A percentile compares a stretch with the other conserved stretches of the same genome.
Conservation (phyloP, 345 rosid species). For the Dipteronia dyeriana region DNA sequence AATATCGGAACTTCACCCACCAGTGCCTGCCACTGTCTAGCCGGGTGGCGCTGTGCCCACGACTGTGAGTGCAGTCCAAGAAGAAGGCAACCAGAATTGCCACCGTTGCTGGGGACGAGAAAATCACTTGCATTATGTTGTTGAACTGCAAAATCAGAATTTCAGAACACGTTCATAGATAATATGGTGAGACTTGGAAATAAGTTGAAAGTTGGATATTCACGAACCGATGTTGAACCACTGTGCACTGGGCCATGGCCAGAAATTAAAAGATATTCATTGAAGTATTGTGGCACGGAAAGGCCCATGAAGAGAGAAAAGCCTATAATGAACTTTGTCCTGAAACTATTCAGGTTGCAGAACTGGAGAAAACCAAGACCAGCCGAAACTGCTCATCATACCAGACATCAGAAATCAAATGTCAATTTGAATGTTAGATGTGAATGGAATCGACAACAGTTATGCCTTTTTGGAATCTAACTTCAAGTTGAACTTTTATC, state of each 20-base stretch:
- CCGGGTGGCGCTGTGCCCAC: slow-evolving; percentile 46
- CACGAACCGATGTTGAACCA: slow-evolving; percentile 58
- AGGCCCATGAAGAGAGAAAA: slow-evolving; percentile 87
- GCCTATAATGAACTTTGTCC: slow-evolving; percentile 79
- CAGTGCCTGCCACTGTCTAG: slow-evolving; percentile 90
- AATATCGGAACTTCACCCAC: slow-evolving; percentile 74
- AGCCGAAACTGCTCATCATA: slow-evolving; percentile 63
- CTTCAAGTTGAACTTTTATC: neutral
- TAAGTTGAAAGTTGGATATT: neutral
- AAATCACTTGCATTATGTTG: slow-evolving; percentile 77
- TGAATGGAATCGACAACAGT: neutral
- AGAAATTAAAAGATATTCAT: slow-evolving; percentile 48
- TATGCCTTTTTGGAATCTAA: neutral
- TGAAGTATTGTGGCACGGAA: slow-evolving; percentile 82
- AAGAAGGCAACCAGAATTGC: slow-evolving; percentile 55
- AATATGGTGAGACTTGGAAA: neutral
- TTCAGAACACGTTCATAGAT: neutral
- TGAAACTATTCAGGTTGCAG: slow-evolving; percentile 85
- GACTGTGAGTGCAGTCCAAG: slow-evolving; percentile 66
- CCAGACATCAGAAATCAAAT: neutral
- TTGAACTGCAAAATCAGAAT: slow-evolving; percentile 62
- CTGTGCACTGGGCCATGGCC: slow-evolving; percentile 79
- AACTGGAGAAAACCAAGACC: slow-evolving; percentile 81
- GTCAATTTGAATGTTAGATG: neutral
- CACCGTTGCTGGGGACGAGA: slow-evolving; percentile 85